These are phyloP conservation scores for Calonectria pauciramosa DNA, from an alignment of 2,329 filamentous ascomycete genomes.

Conservation along the genomic window DNA sequence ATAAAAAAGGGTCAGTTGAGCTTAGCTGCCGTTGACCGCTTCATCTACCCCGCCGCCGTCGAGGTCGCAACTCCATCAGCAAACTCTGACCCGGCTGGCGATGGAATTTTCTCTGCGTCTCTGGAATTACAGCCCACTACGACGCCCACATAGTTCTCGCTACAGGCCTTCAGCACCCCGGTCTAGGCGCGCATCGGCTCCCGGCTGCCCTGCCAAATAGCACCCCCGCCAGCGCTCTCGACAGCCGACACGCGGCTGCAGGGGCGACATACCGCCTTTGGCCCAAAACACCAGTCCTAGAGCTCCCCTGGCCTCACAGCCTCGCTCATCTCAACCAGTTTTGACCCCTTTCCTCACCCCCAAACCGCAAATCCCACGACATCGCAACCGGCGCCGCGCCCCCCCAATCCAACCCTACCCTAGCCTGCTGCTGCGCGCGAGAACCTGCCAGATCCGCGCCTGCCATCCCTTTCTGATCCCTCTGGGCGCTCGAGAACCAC, in stretches of 20 bases:
- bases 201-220: slow-evolving; percentile 5
- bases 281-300: slow-evolving; percentile 23
- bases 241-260: slow-evolving; percentile 24
- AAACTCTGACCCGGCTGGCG: neutral
- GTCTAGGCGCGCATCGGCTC: neutral
- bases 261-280: slow-evolving; percentile 29
- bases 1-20: neutral
- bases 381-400: slow-evolving; percentile 1
- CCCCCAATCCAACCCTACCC: neutral
- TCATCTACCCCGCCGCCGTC: neutral
- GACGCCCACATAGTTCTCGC: slow-evolving; percentile 1
- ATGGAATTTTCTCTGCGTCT: neutral
- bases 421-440: slow-evolving; percentile 5
- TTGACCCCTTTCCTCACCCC: slow-evolving; percentile 20
- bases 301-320: slow-evolving; percentile 12
- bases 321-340: slow-evolving; percentile 27
- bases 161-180: neutral
- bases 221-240: neutral
- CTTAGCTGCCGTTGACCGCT: neutral
- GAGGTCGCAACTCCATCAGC: neutral
- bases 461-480: neutral
- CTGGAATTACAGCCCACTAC: slow-evolving; percentile 4
- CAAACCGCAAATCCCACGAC: slow-evolving; percentile 5
- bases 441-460: neutral
- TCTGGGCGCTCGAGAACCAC: neutral